These are phyloP conservation scores for Trametes gibbosa DNA, from an alignment of 768 basidiomycete genomes.

Conservation along the genomic window DNA sequence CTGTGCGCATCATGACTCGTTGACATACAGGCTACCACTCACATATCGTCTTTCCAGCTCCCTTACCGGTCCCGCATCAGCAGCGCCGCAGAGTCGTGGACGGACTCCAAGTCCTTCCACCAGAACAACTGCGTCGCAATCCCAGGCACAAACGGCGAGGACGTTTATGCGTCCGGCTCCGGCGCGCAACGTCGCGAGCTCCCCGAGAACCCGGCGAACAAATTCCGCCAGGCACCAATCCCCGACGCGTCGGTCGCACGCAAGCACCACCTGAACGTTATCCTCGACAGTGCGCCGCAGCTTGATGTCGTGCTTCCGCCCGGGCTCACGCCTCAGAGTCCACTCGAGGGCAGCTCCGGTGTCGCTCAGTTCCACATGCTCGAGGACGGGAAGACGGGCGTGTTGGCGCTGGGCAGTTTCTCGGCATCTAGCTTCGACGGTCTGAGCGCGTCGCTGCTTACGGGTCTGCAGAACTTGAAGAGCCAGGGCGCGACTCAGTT, in stretches of 20 bases:
- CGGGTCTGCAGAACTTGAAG: slow-evolving; percentile 47
- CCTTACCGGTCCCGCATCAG: slow-evolving; percentile 59
- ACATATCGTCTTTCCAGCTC: slow-evolving; percentile 37
- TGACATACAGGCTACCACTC: slow-evolving; percentile 21
- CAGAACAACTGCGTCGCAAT: slow-evolving; percentile 52
- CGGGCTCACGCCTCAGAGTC: slow-evolving; percentile 33
- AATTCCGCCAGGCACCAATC: slow-evolving; percentile 25
- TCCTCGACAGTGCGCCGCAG: slow-evolving; percentile 45
- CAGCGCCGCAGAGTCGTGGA: slow-evolving; percentile 43
- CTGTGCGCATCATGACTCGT: slow-evolving; percentile 32
- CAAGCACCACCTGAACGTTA: slow-evolving; percentile 44
- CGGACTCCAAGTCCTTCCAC: slow-evolving; percentile 46
- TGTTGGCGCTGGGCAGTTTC: slow-evolving; percentile 59
- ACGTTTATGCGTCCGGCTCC: slow-evolving; percentile 23
- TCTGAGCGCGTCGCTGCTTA: slow-evolving; percentile 43
- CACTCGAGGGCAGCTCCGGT: slow-evolving; percentile 44
- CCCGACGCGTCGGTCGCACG: slow-evolving; percentile 16
- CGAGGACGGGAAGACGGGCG: slow-evolving; percentile 51
- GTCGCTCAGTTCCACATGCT: slow-evolving; percentile 56
- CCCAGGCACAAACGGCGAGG: slow-evolving; percentile 44
- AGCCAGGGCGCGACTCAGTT: slow-evolving; percentile 47
- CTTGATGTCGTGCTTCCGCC: slow-evolving; percentile 40
- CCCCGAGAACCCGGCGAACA: slow-evolving; percentile 12
- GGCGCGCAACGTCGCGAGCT: background rate
- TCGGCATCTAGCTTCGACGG: slow-evolving; percentile 41